Base-by-base conservation (phyloP, 352 stramenopile genomes). In the Phytophthora niederhauseri region DNA sequence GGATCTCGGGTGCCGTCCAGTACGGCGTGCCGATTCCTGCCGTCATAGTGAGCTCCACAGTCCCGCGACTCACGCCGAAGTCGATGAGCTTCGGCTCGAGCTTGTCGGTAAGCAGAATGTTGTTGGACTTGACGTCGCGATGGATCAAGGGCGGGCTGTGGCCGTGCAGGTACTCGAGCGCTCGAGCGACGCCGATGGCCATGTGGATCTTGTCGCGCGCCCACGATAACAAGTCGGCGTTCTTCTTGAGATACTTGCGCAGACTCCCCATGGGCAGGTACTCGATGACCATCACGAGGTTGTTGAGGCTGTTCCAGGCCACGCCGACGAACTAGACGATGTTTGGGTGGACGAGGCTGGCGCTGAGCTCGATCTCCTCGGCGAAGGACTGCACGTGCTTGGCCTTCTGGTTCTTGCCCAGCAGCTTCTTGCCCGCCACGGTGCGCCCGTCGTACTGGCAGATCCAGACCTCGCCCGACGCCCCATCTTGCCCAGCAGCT, bases 1-100 rank as follows among this genome's bases (percentile, higher is more conserved):
- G 63, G 17, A 95, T 66, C 60, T 97, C 89, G 0, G 88, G 89
- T 0, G 89, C 87, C 11, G 87, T 91, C 77, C 92, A 97, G 48
- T 89, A 88, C 7, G 84, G 81, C 17, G 89, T 97, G 6, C 90
- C 90, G 20, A 92, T 90, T 48, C 91, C 85, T 7, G 85, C 51
- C 74, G 78, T 75, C 91, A 85, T 55, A 30, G 36, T 59, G 9
- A 41, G 6, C 1, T 65, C 66, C 26, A 57, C 26, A 6, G 45
- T 24, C 4, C 19, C 20, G 9, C 66, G 86, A 20, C 71, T 84
- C 63, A 93, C 66, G 41, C 90, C 91, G 70, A 97, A 96, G 70
- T 97, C 86, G 30, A 80, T 93, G 26, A 97, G 57, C 30, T 90
- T 85, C 12, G 91, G 76, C 49, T 91, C 75, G 1, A 89, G 78